Base-by-base conservation (phyloP, 164 flowering plant species). In the Sextonia rubra region DNA sequence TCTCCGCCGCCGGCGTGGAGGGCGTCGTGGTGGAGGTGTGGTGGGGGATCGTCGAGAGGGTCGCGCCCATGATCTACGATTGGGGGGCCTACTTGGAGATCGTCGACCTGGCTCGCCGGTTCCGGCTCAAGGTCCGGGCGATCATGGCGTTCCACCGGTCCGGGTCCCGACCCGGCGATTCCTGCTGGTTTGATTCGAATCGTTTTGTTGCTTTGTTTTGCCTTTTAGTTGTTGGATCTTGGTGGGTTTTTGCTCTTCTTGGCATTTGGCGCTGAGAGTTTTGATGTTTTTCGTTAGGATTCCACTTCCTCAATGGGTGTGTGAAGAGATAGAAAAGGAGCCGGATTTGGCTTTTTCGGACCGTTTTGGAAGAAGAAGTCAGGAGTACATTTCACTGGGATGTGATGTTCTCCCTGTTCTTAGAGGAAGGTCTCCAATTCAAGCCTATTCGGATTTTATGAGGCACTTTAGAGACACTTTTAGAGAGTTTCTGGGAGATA, bases 11-110 rank as follows among this genome's bases (percentile, higher is more conserved):
- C 0, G 96, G 90, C 3, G 91, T 89, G 4, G 89, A 89, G 64
- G 93, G 96, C 3, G 83, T 89, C 61, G 87, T 86, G 60, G 75
- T 89, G 83, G 93, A 91, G 70, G 88, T 89, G 3, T 91, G 89
- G 90, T 91, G 96, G 96, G 93, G 96, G 17, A 49, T 89, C 66
- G 93, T 91, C 73, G 96, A 90, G 85, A 78, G 80, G 71, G 85
- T 81, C 1, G 68, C 47, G 27, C 92, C 96, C 66, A 24, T 80
- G 77, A 77, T 74, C 61, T 89, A 90, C 32, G 78, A 86, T 69
- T 91, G 93, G 97, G 18, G 71, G 22, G 89, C 83, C n/a, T 88
- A 88, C 78, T 37, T 72, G 78, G 93, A 91, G 55, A 72, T 91
- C 15, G 80, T 87, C 47, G 68, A 58, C 4, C 17, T 88, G 82